Base-by-base conservation (phyloP, 2,329 filamentous ascomycete species). In the Cladosporium sp. region DNA sequence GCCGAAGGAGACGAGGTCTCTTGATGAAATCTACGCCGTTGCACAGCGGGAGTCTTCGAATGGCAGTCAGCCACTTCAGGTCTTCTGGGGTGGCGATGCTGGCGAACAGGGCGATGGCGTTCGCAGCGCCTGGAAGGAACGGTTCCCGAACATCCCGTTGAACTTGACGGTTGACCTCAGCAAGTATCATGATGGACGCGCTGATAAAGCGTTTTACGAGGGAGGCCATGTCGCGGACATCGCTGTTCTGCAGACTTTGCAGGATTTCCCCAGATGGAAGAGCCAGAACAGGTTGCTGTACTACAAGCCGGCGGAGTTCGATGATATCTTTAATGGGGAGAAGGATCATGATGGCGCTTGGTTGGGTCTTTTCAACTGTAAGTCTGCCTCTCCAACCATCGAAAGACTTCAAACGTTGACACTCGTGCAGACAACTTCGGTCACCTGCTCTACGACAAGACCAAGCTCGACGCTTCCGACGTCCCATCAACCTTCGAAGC, bases 131-230 rank as follows among this genome's bases (percentile, higher is more conserved):
- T 80, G 78, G 53, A 74, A 77, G 54, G 54, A 59, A 1, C 64
- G 66, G 0, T 80, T 79, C 56, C 77, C 77, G 0, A 70, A 71
- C 7, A 72, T 80, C 52, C 74, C 69, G 3, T 69, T 80, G 13
- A 78, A 80, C 56, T 43, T 79, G 30, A 80, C 78, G 0, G 75
- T 80, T 37, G 77, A 80, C 52, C 59, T 80, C 0, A 79, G 77
- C 52, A 81, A 80, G 57, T 81, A 80, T 54, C 77, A 77, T 55
- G 73, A 79, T 50, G 65, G 57, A 15, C 65, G 64, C 7, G 56
- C 80, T 6, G 76, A 82, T 55, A 53, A 49, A 4, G 54, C 43
- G 13, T 47, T 54, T 27, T 48, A 55, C 15, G 20, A 54, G 24
- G 57, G 54, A 11, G 60, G 70, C 32, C 73, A 76, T 50, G 61